Evolutionary conservation across 306 rosid genomes (phyloP).

Genomic region (Inga leiocalycina): DNA sequence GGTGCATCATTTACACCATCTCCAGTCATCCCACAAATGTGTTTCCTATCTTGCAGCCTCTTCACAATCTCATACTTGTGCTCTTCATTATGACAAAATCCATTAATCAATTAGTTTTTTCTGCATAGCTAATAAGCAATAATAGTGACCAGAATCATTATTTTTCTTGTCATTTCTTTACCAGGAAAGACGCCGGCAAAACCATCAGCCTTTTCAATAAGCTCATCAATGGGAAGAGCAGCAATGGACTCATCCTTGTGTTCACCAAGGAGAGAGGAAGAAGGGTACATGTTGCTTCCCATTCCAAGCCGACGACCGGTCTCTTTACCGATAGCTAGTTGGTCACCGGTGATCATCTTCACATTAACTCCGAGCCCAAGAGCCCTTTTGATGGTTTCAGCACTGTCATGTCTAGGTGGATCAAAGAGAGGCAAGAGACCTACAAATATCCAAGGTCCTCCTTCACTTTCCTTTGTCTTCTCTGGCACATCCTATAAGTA

Average conservation of each 20-base stretch:
- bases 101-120: not conserved
- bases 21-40: constrained; percentile 84
- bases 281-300: constrained; percentile 93
- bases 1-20: constrained; percentile 90
- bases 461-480: constrained; percentile 60
- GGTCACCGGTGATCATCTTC: constrained; percentile 90
- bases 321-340: constrained; percentile 83
- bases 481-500: constrained; percentile 56
- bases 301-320: constrained; percentile 87
- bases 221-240: constrained; percentile 68
- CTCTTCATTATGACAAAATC: constrained; percentile 41
- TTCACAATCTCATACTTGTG: constrained; percentile 82
- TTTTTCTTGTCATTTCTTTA: not conserved
- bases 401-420: constrained; percentile 89
- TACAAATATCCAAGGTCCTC: constrained; percentile 71
- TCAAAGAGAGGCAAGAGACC: constrained; percentile 88
- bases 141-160: not conserved
- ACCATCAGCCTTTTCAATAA: constrained; percentile 81
- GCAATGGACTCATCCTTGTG: constrained; percentile 53
- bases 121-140: not conserved
- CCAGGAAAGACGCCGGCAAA: constrained; percentile 92
- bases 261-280: constrained; percentile 77
- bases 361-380: constrained; percentile 79
- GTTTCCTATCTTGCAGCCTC: constrained; percentile 71
- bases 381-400: constrained; percentile 74